These are phyloP conservation scores for Psilocybe tampanensis DNA, from an alignment of 768 basidiomycete genomes.

Conservation along the genomic window DNA sequence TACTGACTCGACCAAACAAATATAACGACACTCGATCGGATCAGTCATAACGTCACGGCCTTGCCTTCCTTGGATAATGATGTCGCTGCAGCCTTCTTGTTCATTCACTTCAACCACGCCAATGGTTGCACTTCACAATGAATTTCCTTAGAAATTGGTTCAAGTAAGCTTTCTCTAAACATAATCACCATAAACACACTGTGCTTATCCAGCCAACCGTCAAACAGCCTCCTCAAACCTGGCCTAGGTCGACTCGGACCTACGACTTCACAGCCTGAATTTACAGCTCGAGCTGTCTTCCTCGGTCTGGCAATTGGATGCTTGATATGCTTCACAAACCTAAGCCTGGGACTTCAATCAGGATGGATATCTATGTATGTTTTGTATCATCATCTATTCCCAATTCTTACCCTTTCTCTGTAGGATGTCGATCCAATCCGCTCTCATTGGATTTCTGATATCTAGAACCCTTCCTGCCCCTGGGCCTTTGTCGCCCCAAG, in stretches of 20 bases:
- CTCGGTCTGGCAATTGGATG: slow-evolving; percentile 86
- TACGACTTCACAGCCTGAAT: slow-evolving; percentile 39
- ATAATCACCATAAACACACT: background rate
- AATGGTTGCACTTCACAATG: slow-evolving; percentile 14
- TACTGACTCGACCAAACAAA: slow-evolving; percentile 23
- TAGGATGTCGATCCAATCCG: slow-evolving; percentile 96
- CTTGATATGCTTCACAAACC: slow-evolving; percentile 89
- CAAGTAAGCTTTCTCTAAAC: slow-evolving; percentile 15
- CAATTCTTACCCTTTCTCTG: background rate
- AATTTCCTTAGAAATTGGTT: slow-evolving; percentile 22
- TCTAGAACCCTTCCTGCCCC: slow-evolving; percentile 74
- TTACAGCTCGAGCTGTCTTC: slow-evolving; percentile 59
- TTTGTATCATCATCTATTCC: background rate
- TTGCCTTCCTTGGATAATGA: background rate
- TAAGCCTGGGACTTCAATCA: slow-evolving; percentile 86
- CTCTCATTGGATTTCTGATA: slow-evolving; percentile 87
- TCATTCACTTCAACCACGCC: background rate
- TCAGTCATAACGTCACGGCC: background rate
- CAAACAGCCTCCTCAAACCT: slow-evolving; percentile 16
- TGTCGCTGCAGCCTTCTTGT: background rate
- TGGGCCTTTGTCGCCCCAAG: slow-evolving; percentile 87
- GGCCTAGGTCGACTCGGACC: background rate
- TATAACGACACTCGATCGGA: slow-evolving; percentile 16
- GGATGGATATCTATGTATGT: slow-evolving; percentile 88
- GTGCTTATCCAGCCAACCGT: background rate